Base-by-base conservation (phyloP, 2,329 filamentous ascomycete genomes). In the Pseudocercospora pini-densiflorae region DNA sequence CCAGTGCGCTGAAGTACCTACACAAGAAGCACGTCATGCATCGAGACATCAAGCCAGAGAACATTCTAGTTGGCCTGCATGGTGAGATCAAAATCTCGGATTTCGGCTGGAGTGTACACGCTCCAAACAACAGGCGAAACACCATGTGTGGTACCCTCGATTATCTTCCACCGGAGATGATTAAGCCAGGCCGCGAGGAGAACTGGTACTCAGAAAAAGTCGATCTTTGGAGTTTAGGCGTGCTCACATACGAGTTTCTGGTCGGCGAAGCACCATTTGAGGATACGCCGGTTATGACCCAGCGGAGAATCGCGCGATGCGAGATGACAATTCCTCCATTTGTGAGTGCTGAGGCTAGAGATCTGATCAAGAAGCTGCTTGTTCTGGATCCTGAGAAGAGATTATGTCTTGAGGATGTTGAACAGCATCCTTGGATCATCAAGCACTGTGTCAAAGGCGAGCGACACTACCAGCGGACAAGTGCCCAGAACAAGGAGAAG, bases 71-170 rank as follows among this genome's bases (percentile, higher is more conserved):
- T 31, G 94, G 94, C 14, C 93, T 98, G 67, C 94, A 98, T 77
- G 95, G 94, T 71, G 95, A 99, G 84, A 94, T 99, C 82, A 99
- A 99, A 81, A 94, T 99, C 76, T 96, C 93, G 4, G 95, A 99
- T 80, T 99, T 98, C 76, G 94, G 95, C 59, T 99, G 95, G 95
- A 96, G 92, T 78, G 95, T 98, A 3, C 95, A 99, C 80, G 95
- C 95, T 5, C 95, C 95, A 29, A 97, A 97, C 80, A 96, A 94
- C 82, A 86, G 95, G 73, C 87, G 95, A 68, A 91, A 94, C 76
- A 99, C 95, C 63, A 94, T 98, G 88, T 99, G 95, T 79, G 95
- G 95, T 70, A 99, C 95, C 19, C 88, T 98, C 49, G 95, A 99
- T 81, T 99, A 99, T 79, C 87, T 99, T 16, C 95, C 95, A 2